Percentiles rank a stretch among this genome's conserved stretches.
These are phyloP conservation scores for Parastagonospora avenae DNA, from an alignment of 2,329 filamentous ascomycete genomes.

Conservation along the genomic window DNA sequence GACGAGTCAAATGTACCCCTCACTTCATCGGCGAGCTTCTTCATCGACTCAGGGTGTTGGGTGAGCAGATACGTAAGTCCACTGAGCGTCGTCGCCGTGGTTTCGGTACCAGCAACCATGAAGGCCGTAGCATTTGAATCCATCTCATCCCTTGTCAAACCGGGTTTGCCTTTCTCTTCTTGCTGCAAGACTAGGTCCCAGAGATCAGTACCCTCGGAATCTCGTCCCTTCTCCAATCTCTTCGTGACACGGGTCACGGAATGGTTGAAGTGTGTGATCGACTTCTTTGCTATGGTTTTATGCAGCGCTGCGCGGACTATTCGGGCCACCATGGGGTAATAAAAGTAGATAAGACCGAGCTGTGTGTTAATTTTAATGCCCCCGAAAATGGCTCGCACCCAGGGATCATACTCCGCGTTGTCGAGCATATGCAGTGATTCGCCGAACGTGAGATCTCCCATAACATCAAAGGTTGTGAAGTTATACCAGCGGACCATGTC, in stretches of 20 bases:
- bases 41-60: conserved; percentile 16
- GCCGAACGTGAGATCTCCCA: conserved; percentile 38
- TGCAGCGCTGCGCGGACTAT: conserved; percentile 24
- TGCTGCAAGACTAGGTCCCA: conserved; percentile 32
- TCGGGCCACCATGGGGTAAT: conserved; percentile 20
- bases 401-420: conserved; percentile 33
- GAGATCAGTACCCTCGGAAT: conserved; percentile 27
- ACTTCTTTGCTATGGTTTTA: conserved; percentile 13
- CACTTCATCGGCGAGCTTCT: conserved; percentile 29
- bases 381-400: conserved; percentile 30
- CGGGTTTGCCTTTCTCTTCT: conserved; percentile 16
- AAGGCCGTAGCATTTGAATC: conserved; percentile 40
- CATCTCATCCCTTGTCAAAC: conserved; percentile 39
- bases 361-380: conserved; percentile 13
- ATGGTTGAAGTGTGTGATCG: conserved; percentile 4
- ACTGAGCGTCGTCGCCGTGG: conserved; percentile 52
- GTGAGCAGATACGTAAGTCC: conserved; percentile 52
- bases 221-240: conserved; percentile 20
- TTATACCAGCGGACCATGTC: conserved; percentile 41
- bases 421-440: conserved; percentile 39
- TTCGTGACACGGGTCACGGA: conserved; percentile 12
- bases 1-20: conserved; percentile 23
- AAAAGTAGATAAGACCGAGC: conserved; percentile 15
- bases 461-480: conserved; percentile 35
- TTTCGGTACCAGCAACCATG: conserved; percentile 53